Evolutionary conservation across 352 stramenopile species (phyloP), one percentile per base, ranked within the genome.

Genomic region (Phytophthora litchii): DNA sequence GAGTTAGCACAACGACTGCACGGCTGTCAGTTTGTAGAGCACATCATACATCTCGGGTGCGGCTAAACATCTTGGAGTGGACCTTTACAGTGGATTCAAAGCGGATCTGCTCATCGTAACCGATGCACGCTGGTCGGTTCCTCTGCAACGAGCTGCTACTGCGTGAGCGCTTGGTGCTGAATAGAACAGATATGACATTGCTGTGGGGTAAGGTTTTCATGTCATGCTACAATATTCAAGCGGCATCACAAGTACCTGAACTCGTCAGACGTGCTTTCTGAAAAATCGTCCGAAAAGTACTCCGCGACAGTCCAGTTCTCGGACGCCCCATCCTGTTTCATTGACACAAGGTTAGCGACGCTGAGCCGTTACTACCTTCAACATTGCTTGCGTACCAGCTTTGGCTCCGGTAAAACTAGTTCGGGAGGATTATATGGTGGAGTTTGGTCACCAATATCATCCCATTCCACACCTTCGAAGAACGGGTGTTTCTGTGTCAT

Each of bases 231-330:
- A 13, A 46, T 40, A 6, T 20, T 48, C 14, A 14, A 27, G 17
- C 41, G 29, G 27, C 16, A 41, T 20, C 12, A 54, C 16, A 4
- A 12, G 3, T 54, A 82, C 79, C 66, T 82, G 51, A 89, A 74
- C 20, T 89, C 73, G 23, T 88, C 77, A 7, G 79, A 79, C 3
- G 84, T 87, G 58, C 76, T 88, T 58, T 91, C 80, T 19, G 82
- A 93, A 45, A 92, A 91, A 56, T 92, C 77, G 37, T 91, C 75
- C 3, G 82, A 80, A 60, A 93, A 92, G 42, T 91, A 93, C 49
- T 93, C 84, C 5, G 82, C 80, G 4, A 93, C 84, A 10, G 78
- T 83, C 84, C 84, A 93, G 47, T 93, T 81, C 20, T 93, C 84
- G 2, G 79, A 72, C 1, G 80, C 80, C 11, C 84, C 84, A 62